phyloP scores from a whole-genome alignment of 495 filamentous ascomycete genomes.

The Podospora anserina region DNA sequence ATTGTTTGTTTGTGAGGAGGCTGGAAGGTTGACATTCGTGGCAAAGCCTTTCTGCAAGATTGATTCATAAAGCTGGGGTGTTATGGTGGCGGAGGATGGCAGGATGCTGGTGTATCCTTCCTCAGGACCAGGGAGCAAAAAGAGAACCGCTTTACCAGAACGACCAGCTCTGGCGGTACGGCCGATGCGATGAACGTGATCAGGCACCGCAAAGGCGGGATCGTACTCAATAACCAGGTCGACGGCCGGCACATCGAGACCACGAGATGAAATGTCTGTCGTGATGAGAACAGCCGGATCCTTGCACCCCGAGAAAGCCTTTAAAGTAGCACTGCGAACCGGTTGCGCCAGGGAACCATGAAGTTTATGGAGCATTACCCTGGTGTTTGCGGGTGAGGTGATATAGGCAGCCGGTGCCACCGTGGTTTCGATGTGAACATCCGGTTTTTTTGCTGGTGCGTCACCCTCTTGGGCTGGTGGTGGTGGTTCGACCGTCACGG shows the following conservation, averaged over 20 bases:
- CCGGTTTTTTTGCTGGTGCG: constrained; percentile 24
- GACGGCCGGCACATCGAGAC: constrained; percentile 89
- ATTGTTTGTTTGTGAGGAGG: constrained; percentile 2
- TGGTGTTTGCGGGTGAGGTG: constrained; percentile 48
- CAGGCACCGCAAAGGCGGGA: constrained; percentile 82
- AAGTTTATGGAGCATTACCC: constrained; percentile 73
- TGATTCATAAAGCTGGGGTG: constrained; percentile 44
- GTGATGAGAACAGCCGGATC: constrained; percentile 79
- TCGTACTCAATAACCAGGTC: constrained; percentile 95
- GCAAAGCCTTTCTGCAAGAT: constrained; percentile 55
- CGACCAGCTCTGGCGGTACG: constrained; percentile 91
- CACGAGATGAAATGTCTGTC: constrained; percentile 92
- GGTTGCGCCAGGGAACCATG: constrained; percentile 92
- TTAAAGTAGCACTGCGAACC: constrained; percentile 77
- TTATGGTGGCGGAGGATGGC: constrained; percentile 39
- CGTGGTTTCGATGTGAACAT: constrained; percentile 37
- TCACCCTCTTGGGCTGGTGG: constrained; percentile 17
- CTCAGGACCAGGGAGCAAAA: constrained; percentile 84
- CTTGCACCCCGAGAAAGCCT: constrained; percentile 63
- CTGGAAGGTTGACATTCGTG: constrained; percentile 39
- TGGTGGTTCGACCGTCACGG: constrained; percentile 30
- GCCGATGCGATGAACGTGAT: constrained; percentile 91
- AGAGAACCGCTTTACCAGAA: constrained; percentile 80
- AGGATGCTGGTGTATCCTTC: constrained; percentile 83
- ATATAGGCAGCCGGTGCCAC: constrained; percentile 45